A percentile compares a stretch with the other conserved stretches of the same genome.
phyloP scores from a whole-genome alignment of 495 filamentous ascomycete genomes.

The Podospora pseudopauciseta region DNA sequence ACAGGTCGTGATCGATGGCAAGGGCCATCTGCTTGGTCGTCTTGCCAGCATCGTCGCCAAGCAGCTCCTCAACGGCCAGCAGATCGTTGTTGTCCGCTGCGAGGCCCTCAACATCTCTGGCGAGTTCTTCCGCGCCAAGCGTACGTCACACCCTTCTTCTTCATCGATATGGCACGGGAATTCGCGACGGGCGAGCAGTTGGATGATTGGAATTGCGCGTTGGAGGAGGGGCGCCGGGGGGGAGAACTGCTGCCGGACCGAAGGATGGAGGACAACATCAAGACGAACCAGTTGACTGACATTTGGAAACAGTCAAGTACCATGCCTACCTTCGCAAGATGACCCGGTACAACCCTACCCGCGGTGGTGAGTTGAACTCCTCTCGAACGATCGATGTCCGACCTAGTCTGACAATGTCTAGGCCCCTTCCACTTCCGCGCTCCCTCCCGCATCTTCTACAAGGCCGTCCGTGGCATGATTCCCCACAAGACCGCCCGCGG shows the following conservation, averaged over 20 bases:
- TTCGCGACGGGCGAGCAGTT: neutral
- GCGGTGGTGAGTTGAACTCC: constrained; percentile 68
- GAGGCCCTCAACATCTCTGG: constrained; percentile 99
- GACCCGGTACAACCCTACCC: constrained; percentile 98
- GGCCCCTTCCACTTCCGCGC: constrained; percentile 99
- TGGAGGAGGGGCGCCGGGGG: neutral
- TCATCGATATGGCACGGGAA: neutral
- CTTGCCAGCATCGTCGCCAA: constrained; percentile 98
- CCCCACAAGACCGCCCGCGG: constrained; percentile 99
- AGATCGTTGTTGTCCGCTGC: constrained; percentile 98
- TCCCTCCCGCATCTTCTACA: constrained; percentile 98
- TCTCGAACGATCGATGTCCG: constrained; percentile 12
- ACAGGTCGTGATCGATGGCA: constrained; percentile 97
- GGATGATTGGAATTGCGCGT: neutral
- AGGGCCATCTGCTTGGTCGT: constrained; percentile 98
- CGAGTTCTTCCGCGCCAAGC: constrained; percentile 99
- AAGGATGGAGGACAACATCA: constrained; percentile 6
- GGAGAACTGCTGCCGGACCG: neutral
- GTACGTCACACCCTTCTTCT: constrained; percentile 61
- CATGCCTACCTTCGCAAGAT: constrained; percentile 99
- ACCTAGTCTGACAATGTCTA: constrained; percentile 45
- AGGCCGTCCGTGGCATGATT: constrained; percentile 99
- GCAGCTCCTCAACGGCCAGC: constrained; percentile 98
- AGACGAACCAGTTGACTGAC: constrained; percentile 30
- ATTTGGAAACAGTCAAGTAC: constrained; percentile 84